A percentile compares a stretch with the other conserved stretches of the same genome.
These are phyloP conservation scores for Tolypocladium nubicola DNA, from an alignment of 2,329 filamentous ascomycete genomes.

Conservation along the genomic window DNA sequence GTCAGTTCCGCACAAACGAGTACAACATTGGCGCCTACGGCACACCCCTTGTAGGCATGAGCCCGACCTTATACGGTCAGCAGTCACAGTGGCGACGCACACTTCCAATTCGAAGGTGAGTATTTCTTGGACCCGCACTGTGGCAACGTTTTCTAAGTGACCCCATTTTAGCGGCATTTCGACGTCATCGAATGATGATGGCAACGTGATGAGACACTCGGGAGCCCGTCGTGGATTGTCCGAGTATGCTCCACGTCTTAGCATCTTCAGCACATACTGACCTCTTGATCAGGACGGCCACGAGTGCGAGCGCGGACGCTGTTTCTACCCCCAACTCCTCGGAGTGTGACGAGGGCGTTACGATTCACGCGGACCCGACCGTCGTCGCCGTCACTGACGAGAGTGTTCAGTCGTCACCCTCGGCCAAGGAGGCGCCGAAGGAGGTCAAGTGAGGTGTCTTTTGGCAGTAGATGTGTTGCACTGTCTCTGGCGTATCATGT, in stretches of 20 bases:
- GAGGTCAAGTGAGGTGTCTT: constrained; percentile 8
- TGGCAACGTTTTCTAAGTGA: neutral
- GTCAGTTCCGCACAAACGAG: constrained; percentile 91
- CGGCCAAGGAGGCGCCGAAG: constrained; percentile 28
- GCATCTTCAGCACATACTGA: constrained; percentile 20
- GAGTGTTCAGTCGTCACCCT: constrained; percentile 38
- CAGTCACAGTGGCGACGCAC: constrained; percentile 26
- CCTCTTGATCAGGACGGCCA: constrained; percentile 21
- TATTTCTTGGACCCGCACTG: neutral
- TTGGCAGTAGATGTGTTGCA: constrained; percentile 1
- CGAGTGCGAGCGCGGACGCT: constrained; percentile 29
- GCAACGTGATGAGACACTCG: constrained; percentile 16
- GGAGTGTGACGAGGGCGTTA: constrained; percentile 42
- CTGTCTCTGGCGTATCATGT: constrained; percentile 3
- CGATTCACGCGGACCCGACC: constrained; percentile 41
- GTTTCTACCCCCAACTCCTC: constrained; percentile 30
- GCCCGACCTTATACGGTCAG: constrained; percentile 23
- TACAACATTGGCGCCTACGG: constrained; percentile 71
- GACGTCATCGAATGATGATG: constrained; percentile 18
- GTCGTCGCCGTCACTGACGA: constrained; percentile 25
- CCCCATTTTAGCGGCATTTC: constrained; percentile 12
- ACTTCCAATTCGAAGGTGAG: constrained; percentile 20
- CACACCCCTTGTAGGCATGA: constrained; percentile 48
- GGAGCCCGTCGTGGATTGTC: constrained; percentile 21
- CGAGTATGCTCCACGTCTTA: constrained; percentile 22